Evolutionary conservation across 2,329 filamentous ascomycete species (phyloP).

Genomic region (Cadophora gregata): DNA sequence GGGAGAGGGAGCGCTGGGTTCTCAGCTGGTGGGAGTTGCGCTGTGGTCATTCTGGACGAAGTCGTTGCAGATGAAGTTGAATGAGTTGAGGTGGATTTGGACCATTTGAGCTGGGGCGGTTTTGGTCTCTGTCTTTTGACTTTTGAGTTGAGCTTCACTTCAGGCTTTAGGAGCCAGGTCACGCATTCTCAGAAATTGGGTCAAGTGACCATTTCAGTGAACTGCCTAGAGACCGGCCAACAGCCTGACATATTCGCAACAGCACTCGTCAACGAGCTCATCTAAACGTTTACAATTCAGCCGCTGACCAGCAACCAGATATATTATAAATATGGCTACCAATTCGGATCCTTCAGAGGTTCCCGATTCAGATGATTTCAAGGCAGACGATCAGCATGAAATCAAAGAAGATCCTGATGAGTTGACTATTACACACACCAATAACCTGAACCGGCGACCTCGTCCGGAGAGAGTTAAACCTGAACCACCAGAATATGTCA

Average conservation of each 20-base stretch:
- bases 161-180: neutral
- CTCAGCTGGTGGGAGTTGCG: neutral
- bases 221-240: neutral
- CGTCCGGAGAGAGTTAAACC: constrained; percentile 23
- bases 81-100: neutral
- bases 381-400: constrained; percentile 1
- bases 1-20: neutral
- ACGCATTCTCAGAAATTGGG: neutral
- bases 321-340: constrained; percentile 13
- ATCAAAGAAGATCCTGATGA: constrained; percentile 23
- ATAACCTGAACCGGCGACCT: neutral
- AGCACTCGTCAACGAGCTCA: neutral
- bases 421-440: constrained; percentile 19
- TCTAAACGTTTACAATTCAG: neutral
- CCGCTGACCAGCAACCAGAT: neutral
- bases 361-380: constrained; percentile 5
- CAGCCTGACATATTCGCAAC: neutral
- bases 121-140: neutral
- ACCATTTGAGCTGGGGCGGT: neutral
- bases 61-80: neutral
- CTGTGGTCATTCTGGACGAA: neutral
- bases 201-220: neutral
- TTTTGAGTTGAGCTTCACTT: neutral
- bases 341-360: neutral
- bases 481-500: constrained; percentile 33